Base-by-base conservation (phyloP, 202 grass and related monocot genomes). In the Eragrostis tef region DNA sequence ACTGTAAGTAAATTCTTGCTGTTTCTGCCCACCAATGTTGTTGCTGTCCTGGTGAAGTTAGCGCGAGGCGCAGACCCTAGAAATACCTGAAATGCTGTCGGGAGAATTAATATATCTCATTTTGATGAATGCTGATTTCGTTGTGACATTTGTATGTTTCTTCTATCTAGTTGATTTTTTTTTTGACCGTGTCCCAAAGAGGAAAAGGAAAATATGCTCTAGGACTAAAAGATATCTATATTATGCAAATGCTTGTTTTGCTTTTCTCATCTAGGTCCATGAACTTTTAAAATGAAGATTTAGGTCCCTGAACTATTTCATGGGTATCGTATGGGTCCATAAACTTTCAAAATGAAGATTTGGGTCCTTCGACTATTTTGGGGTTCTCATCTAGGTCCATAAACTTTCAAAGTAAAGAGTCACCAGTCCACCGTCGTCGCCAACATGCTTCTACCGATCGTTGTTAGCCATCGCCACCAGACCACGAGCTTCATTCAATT, bases 1-100 rank as follows among this genome's bases (percentile, higher is more conserved):
- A 54, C 20, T 69, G 72, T 64, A 76, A 89, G 83, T 88, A 57
- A 69, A 73, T 11, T 85, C 47, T 46, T 31, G 64, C 50, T 69
- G 22, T 52, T 70, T 70, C 3, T 83, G 10, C 22, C 65, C 45
- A 60, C n/a, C 45, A 62, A 64, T 75, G 7, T 77, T 49, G 12
- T 48, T 47, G n/a, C 14, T 5, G 6, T 64, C 70, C 52, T 75
- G 36, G 13, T 71, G 47, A 56, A 11, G n/a, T 22, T 79, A 57
- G 46, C 62, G 42, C 14, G 0, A 63, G 21, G 36, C 22, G 20
- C 12, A 26, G 34, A 57, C 57, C 14, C 39, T 58, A 29, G 48
- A 48, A 68, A 59, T 8, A 56, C 24, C 2, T 11, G 25, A 65
- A 26, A 6, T 65, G 51, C 53, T 53, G 2, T 16, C 15, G 64